Evolutionary conservation across 441 rosid species (phyloP), one percentile per base, ranked within the genome.

Genomic region (Croton laevigatus): DNA sequence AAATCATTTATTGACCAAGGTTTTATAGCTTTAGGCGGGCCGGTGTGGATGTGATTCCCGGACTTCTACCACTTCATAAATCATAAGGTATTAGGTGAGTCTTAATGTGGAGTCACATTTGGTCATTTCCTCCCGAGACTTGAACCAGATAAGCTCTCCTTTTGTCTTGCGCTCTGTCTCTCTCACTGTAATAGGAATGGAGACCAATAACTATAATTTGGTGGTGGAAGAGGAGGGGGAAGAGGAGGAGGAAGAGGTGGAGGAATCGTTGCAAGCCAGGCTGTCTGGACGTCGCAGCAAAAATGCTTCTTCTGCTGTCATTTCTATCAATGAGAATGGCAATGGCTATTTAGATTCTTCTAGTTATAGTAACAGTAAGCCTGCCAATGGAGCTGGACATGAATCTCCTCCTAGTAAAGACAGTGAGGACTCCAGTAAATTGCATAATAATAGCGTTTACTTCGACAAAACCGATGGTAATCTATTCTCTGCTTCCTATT

Each of bases 401-500:
- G 64, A 49, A 34, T 65, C n/a, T 20, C 8, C 53, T 23, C 8
- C 53, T 23, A 66, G 20, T 22, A 60, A 58, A 27, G 71, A 59
- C 3, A 69, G 10, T 34, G 72, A 61, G 68, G 72, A 61, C 27
- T 53, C 11, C 23, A 9, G 4, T 11, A 60, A 38, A 23, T 46
- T 7, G 23, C 70, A 12, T 5, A 54, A 63, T 55, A 49, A 66
- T 60, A 75, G 74, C 57, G 76, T 82, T 60, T 78, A 78, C 84
- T 80, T 82, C 58, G 83, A 82, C 66, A 52, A 72, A 54, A 45
- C 57, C 10, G 19, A 80, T 66, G 88, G 85, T 82, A 71, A 27
- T 45, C 16, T 16, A 5, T 20, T 22, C 2, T 67, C 49, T 19
- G 9, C 14, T 34, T 6, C 19, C 19, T 8, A 36, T 19, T 20